phyloP scores from a whole-genome alignment of 2,329 filamentous ascomycete genomes.

The Ophiostoma montium region DNA sequence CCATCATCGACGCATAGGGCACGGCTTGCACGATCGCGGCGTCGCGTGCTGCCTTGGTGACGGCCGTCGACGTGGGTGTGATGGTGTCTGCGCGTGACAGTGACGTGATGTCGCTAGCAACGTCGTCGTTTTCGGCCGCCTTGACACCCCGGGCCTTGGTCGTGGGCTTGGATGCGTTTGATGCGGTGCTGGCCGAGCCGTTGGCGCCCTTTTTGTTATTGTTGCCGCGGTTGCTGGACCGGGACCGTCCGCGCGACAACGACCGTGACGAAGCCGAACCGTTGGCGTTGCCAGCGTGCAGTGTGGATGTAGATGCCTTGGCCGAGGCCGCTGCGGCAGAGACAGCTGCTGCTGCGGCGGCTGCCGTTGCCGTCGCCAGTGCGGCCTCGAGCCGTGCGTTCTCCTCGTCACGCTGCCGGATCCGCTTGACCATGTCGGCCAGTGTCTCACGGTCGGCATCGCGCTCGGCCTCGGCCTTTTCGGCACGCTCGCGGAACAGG shows the following conservation, averaged over 20 bases:
- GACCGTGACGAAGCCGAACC: neutral
- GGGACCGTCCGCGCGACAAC: neutral
- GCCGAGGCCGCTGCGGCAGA: neutral
- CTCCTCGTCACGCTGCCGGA: constrained; percentile 52
- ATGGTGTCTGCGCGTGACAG: constrained; percentile 36
- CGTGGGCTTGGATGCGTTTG: neutral
- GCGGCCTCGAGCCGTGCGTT: constrained; percentile 29
- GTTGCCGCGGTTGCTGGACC: neutral
- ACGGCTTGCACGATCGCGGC: constrained; percentile 40
- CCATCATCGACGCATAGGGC: constrained; percentile 70
- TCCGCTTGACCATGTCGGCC: constrained; percentile 75
- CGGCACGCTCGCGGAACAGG: constrained; percentile 60
- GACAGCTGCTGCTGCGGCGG: constrained; percentile 14
- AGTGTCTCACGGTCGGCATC: constrained; percentile 59
- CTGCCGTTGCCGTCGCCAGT: constrained; percentile 23
- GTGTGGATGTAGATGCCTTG: constrained; percentile 15
- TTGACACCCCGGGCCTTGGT: constrained; percentile 6
- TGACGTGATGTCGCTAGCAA: constrained; percentile 13
- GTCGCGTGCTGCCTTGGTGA: constrained; percentile 28
- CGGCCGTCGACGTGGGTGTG: constrained; percentile 24
- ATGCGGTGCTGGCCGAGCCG: constrained; percentile 3
- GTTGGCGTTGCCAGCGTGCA: neutral
- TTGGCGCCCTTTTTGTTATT: neutral
- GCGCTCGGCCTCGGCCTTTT: constrained; percentile 66
- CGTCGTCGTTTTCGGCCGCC: constrained; percentile 14